Evolutionary conservation across 2,329 filamentous ascomycete species (phyloP).

Genomic region (Pyricularia sp.): DNA sequence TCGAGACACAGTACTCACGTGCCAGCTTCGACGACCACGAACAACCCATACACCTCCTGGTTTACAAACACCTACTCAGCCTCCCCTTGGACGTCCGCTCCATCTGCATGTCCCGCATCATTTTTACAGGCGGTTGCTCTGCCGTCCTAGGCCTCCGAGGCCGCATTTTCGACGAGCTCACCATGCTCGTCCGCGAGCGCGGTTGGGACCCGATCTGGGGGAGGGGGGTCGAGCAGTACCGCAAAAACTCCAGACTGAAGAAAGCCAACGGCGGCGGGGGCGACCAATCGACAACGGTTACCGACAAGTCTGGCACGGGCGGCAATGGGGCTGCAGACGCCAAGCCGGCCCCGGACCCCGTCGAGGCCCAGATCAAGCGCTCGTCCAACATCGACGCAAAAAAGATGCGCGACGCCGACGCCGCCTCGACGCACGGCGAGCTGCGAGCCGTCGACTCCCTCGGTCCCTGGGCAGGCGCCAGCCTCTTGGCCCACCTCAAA

Average conservation of each 20-base stretch:
- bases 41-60: constrained; percentile 62
- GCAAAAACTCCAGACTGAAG: constrained; percentile 32
- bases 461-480: constrained; percentile 67
- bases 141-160: constrained; percentile 70
- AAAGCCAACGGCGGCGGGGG: constrained; percentile 14
- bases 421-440: constrained; percentile 39
- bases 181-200: constrained; percentile 51
- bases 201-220: constrained; percentile 74
- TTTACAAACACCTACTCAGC: constrained; percentile 66
- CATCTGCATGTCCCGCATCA: constrained; percentile 78
- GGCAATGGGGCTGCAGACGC: constrained; percentile 27
- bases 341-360: constrained; percentile 41
- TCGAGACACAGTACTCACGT: constrained; percentile 44
- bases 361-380: constrained; percentile 48
- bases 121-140: constrained; percentile 77
- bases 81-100: constrained; percentile 76
- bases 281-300: constrained; percentile 12
- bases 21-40: constrained; percentile 78
- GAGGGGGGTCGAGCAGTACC: constrained; percentile 51
- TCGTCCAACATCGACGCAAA: constrained; percentile 11
- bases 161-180: constrained; percentile 68
- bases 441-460: constrained; percentile 60
- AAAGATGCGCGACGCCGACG: constrained; percentile 19
- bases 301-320: constrained; percentile 6
- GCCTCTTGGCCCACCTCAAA: constrained; percentile 58